Base-by-base conservation (phyloP, 2,329 filamentous ascomycete genomes). In the Tolypocladium endophyticum region DNA sequence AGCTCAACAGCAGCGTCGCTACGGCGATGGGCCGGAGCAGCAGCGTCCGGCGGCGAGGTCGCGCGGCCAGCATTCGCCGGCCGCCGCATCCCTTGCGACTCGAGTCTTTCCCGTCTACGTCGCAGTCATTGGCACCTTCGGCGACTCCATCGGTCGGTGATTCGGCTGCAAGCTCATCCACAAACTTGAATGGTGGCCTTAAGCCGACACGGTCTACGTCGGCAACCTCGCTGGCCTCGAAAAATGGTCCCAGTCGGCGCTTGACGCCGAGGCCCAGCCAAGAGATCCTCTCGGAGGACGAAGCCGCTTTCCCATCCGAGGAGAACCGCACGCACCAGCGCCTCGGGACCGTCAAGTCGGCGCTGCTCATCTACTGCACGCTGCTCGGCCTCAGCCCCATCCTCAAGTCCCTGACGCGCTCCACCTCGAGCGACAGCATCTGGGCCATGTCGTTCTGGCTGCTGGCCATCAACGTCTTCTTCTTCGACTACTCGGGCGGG, bases 391-490 rank as follows among this genome's bases (percentile, higher is more conserved):
- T 99, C 4, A 96, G 90, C 50, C 94, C 94, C 0, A 97, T 99
- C 64, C 85, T 99, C 62, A 97, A 97, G 73, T 97, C 92, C 1
- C 83, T 99, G n/a, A 99, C 94, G 0, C 84, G 84, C 57, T 97
- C 92, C 6, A 97, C 93, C 5, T 93, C 90, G 9, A 89, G 85
- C 59, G 94, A 99, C 79, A 94, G 89, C 52, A 99, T 99, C 71
- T 99, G 94, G 94, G 91, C 94, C 60, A 89, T 99, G 79, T 94
- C 90, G 57, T 92, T 90, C 69, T 94, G 92, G 86, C 81, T 99
- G 53, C 84, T 99, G 63, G 84, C 89, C 68, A 93, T 97, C 75
- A 99, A 99, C 73, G 91, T 97, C 62, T 95, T 96, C 74, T 97
- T 95, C 72, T 97, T 97, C 70, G 94, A 99, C 79, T 99, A 99